Evolutionary conservation across 2,329 filamentous ascomycete species (phyloP).

Genomic region (Xylariaceae sp.): DNA sequence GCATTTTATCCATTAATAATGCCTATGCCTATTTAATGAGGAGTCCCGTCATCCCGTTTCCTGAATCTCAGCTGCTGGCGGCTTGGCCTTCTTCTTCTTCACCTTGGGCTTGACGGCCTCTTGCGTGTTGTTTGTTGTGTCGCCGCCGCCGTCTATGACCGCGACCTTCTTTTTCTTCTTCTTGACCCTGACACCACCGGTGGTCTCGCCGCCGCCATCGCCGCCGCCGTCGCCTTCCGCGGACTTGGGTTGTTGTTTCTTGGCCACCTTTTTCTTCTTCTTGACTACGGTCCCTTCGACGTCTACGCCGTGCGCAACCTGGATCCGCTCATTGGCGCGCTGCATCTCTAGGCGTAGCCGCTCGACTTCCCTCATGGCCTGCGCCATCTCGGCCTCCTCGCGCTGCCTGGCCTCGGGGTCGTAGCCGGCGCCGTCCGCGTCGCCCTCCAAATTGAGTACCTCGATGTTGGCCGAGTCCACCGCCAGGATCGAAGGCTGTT

Average conservation of each 20-base stretch:
- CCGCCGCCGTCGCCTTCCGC: conserved; percentile 12
- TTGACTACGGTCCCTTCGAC: conserved; percentile 67
- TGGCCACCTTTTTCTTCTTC: conserved; percentile 61
- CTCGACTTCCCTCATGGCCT: conserved; percentile 88
- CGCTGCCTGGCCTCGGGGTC: conserved; percentile 69
- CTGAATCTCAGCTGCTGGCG: conserved; percentile 31
- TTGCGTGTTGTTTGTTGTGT: conserved; percentile 16
- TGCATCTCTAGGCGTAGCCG: conserved; percentile 87
- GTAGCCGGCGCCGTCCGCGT: conserved; percentile 38
- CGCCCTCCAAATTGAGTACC: conserved; percentile 68
- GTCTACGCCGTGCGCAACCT: conserved; percentile 69
- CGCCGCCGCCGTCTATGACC: conserved; percentile 28
- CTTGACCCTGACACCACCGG: conserved; percentile 45
- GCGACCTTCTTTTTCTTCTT: conserved; percentile 55
- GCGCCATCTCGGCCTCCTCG: conserved; percentile 86
- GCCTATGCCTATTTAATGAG: no score
- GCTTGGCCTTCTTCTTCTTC: conserved; percentile 52
- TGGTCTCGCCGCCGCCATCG: conserved; percentile 4
- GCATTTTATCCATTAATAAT: neutral
- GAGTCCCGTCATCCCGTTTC: conserved; percentile 10
- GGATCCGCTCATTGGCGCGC: conserved; percentile 73
- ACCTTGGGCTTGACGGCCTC: conserved; percentile 45
- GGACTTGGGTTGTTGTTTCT: conserved; percentile 19
- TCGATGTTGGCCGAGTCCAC: conserved; percentile 86
- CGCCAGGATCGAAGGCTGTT: conserved; percentile 67